Evolutionary conservation across 2,329 filamentous ascomycete genomes (phyloP), one percentile per base, ranked within the genome.

Genomic region (Ambrosiella beaveri): DNA sequence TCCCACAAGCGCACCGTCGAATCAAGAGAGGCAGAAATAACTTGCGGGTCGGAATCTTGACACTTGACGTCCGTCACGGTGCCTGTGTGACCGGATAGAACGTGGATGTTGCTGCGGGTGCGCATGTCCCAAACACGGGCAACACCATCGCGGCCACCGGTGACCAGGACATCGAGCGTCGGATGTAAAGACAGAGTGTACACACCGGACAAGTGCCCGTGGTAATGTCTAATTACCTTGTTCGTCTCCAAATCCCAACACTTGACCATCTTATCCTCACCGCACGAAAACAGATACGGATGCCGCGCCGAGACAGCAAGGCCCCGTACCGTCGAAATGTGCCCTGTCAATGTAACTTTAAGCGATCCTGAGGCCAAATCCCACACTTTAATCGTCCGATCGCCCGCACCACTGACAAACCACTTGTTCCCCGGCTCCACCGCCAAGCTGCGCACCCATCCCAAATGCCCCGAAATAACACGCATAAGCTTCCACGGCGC

Each of bases 201-300:
- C 3, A 98, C 93, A 63, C 93, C 93, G 65, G 88, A 95, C 19
- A 98, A 74, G 72, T 98, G 93, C 15, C 94, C 94, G 69, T 98
- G 93, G 69, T 97, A 98, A 71, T 96, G 89, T 44, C 91, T 81
- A 67, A 97, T 96, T 61, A 98, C 93, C 71, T 96, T 96, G 74
- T 98, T 98, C n/a, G 91, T 96, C 71, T 98, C 93, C 63, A 98
- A 74, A 73, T 98, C 93, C 93, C 93, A 98, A 73, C 93, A 98
- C 72, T 98, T 98, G 62, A 98, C 93, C 90, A 96, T 96, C 75
- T 98, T 98, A 70, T 98, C 93, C 71, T 98, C 93, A 60, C 88
- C 94, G 66, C 93, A 98, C 9, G 89, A 95, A 71, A 98, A 98
- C 8, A 98, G 78, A 67, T 98, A 98, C 0, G 93, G 94, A 71